phyloP scores from a whole-genome alignment of 345 rosid species.

The Pistacia vera region DNA sequence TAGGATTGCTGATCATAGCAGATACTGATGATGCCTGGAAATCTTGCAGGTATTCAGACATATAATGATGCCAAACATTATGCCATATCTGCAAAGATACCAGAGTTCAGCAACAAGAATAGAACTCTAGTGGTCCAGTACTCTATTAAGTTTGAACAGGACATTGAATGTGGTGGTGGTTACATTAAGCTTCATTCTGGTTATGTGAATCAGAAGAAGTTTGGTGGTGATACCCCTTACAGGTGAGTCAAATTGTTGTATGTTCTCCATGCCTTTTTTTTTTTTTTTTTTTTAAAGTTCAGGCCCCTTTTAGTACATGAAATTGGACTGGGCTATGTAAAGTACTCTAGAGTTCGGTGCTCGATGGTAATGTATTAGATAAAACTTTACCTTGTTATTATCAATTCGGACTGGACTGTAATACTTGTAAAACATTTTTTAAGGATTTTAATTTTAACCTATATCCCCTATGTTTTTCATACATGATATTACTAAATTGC shows the following conservation, averaged over 20 bases:
- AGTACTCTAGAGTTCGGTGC: too few species aligned
- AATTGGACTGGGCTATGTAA: too few species aligned
- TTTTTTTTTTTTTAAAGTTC: not conserved
- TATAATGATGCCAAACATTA: slow-evolving; percentile 78
- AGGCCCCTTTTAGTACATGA: too few species aligned
- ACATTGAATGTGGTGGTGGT: slow-evolving; percentile 97
- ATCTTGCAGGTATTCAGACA: slow-evolving; percentile 78
- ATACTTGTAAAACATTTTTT: too few species aligned
- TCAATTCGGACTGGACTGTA: too few species aligned
- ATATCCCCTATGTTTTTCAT: too few species aligned
- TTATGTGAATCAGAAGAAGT: slow-evolving; percentile 93
- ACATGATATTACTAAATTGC: not conserved
- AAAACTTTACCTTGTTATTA: too few species aligned
- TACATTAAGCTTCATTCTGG: slow-evolving; percentile 95
- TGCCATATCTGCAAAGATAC: slow-evolving; percentile 91
- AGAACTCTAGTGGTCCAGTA: slow-evolving; percentile 87
- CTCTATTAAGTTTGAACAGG: slow-evolving; percentile 84
- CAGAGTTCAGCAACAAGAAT: slow-evolving; percentile 83
- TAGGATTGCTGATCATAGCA: not conserved
- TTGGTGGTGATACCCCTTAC: slow-evolving; percentile 99
- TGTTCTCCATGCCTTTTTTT: not conserved
- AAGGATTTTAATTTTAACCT: too few species aligned
- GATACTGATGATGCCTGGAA: slow-evolving; percentile 11
- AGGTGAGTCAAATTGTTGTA: slow-evolving; percentile 44
- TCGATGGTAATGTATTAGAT: too few species aligned